phyloP scores from a whole-genome alignment of 352 stramenopile species.

The Saprolegnia diclina region DNA sequence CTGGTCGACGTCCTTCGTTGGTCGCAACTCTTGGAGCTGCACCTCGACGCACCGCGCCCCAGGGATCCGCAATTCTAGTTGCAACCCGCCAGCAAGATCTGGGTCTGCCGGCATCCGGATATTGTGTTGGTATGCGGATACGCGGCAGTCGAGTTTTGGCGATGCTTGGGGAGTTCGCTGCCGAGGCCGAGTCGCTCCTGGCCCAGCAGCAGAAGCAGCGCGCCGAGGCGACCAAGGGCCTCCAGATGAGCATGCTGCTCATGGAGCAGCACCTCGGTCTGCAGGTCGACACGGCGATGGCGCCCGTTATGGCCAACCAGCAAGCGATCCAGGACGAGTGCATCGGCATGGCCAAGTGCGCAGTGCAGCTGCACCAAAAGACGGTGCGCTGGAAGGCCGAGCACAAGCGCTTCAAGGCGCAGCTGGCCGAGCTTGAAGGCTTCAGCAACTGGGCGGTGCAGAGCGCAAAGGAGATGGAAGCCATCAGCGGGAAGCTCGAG shows the following conservation, averaged over 20 bases:
- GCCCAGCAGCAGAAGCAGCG: constrained; percentile 10
- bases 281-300: constrained; percentile 1
- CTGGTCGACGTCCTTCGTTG: too few species aligned
- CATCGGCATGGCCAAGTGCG: constrained; percentile 10
- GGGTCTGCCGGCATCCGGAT: too few species aligned
- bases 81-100: too few species aligned
- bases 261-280: constrained; percentile 6
- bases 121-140: too few species aligned
- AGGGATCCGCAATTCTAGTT: too few species aligned
- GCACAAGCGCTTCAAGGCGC: constrained; percentile 19
- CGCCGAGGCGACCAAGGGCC: not conserved
- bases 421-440: constrained; percentile 13
- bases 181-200: constrained; percentile 15
- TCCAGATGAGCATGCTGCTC: not conserved
- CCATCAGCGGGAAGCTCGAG: constrained; percentile 19
- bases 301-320: constrained; percentile 12
- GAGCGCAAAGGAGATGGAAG: constrained; percentile 21
- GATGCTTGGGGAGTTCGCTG: not conserved
- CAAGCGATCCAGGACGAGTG: constrained; percentile 20
- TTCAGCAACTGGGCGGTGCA: constrained; percentile 12
- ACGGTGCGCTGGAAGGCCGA: constrained; percentile 25
- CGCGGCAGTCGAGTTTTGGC: too few species aligned
- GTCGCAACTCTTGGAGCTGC: too few species aligned
- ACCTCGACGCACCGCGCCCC: too few species aligned
- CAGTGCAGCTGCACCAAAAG: constrained; percentile 22